A percentile compares a stretch with the other conserved stretches of the same genome.
These are phyloP conservation scores for Pichia sp. DNA, from an alignment of 1,139 yeast species.

Conservation along the genomic window DNA sequence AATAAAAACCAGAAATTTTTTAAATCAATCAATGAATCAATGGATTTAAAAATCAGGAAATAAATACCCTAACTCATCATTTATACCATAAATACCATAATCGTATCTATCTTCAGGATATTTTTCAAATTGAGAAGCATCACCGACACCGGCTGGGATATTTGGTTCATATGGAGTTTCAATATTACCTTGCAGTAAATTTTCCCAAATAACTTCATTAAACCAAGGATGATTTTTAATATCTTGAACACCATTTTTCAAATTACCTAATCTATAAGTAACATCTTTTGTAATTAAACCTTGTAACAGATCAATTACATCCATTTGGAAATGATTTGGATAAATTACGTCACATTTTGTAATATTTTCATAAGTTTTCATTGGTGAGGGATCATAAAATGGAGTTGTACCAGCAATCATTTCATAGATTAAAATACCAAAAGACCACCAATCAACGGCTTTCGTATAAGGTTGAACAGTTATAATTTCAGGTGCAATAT, in stretches of 20 bases:
- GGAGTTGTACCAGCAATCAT: slow-evolving; percentile 62
- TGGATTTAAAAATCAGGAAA: slow-evolving; percentile 41
- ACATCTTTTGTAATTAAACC: slow-evolving; percentile 51
- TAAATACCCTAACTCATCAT: slow-evolving; percentile 45
- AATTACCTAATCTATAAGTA: slow-evolving; percentile 50
- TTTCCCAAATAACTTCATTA: slow-evolving; percentile 56
- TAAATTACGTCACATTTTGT: slow-evolving; percentile 46
- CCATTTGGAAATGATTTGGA: slow-evolving; percentile 46
- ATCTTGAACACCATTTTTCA: slow-evolving; percentile 52
- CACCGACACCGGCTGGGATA: slow-evolving; percentile 56
- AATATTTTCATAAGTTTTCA: slow-evolving; percentile 57
- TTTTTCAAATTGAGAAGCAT: slow-evolving; percentile 53
- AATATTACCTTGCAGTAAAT: slow-evolving; percentile 48
- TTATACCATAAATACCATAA: slow-evolving; percentile 41
- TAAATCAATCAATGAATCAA: not conserved
- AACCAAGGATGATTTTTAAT: slow-evolving; percentile 55
- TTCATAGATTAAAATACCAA: slow-evolving; percentile 53
- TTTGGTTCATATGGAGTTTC: slow-evolving; percentile 64
- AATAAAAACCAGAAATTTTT: not conserved
- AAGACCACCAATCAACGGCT: slow-evolving; percentile 62
- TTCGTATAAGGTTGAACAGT: slow-evolving; percentile 57
- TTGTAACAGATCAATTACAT: slow-evolving; percentile 44
- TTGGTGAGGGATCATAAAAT: slow-evolving; percentile 54
- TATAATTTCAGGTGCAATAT: slow-evolving; percentile 58
- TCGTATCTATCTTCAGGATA: slow-evolving; percentile 52